These are phyloP conservation scores for Asterophora lycoperdoides DNA, from an alignment of 768 basidiomycete genomes.

Conservation along the genomic window DNA sequence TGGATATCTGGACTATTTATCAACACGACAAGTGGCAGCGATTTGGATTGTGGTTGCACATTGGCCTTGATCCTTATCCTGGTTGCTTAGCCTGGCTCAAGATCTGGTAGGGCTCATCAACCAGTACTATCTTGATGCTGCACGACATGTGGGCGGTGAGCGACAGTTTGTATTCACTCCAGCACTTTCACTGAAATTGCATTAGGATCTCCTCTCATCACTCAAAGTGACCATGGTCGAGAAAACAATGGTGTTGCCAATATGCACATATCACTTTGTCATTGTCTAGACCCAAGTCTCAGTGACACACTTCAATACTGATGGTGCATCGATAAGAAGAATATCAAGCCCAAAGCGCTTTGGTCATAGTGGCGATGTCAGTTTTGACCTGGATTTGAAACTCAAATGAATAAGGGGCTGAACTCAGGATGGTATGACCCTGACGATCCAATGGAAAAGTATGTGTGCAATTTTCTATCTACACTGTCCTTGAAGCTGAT, in stretches of 20 bases:
- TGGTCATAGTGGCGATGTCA: conserved; percentile 32
- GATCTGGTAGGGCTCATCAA: no score
- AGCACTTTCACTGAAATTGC: no score
- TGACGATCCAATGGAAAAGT: conserved; percentile 18
- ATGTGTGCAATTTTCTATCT: neutral
- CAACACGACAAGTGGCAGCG: conserved; percentile 46
- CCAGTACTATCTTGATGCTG: no score
- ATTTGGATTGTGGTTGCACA: conserved; percentile 30
- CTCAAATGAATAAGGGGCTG: conserved; percentile 28
- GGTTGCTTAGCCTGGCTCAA: no score
- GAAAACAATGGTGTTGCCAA: conserved; percentile 37
- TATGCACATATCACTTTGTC: conserved; percentile 30
- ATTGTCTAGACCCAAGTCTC: conserved; percentile 28
- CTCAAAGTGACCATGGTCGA: conserved; percentile 32
- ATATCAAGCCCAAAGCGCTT: conserved; percentile 35
- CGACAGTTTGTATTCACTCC: no score
- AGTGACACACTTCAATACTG: conserved; percentile 32
- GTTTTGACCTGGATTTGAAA: conserved; percentile 36
- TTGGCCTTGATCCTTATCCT: conserved; percentile 21
- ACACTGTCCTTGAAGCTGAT: neutral
- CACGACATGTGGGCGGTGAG: no score
- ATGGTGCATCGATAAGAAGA: conserved; percentile 29
- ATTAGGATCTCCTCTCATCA: conserved; percentile 28
- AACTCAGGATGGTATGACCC: conserved; percentile 26
- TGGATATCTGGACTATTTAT: conserved; percentile 24